Percentiles rank a stretch among this genome's conserved stretches.
These are phyloP conservation scores for Sporisorium graminicola DNA, from an alignment of 1,284 basidiomycete species.

Conservation along the genomic window DNA sequence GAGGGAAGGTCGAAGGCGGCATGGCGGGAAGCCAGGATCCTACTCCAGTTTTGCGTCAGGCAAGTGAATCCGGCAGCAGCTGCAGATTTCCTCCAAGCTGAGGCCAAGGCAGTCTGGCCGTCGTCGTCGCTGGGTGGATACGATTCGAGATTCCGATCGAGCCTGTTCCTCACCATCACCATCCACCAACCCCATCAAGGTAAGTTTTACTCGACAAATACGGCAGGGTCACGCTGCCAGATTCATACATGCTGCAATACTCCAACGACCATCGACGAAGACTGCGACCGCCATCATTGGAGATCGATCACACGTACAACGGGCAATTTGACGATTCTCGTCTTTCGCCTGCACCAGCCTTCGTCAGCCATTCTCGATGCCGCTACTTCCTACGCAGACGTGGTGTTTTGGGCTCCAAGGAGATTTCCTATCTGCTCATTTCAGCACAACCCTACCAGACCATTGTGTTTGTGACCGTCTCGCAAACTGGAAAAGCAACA, in stretches of 20 bases:
- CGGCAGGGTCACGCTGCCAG: conserved; percentile 25
- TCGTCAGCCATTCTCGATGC: background rate
- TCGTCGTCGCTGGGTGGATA: conserved; percentile 9
- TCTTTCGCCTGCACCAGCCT: background rate
- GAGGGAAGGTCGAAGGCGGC: too few relatives aligned
- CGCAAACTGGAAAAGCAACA: too few relatives aligned
- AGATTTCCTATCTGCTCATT: too few relatives aligned
- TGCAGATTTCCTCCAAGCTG: too few relatives aligned
- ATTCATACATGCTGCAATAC: background rate
- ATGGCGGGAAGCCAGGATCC: too few relatives aligned
- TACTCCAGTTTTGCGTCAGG: background rate
- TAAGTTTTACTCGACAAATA: conserved; percentile 29
- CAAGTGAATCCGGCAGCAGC: background rate
- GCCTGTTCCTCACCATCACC: conserved; percentile 42
- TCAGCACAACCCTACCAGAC: background rate
- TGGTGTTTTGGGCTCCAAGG: background rate
- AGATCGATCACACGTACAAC: background rate
- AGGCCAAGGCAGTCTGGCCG: background rate
- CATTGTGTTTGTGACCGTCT: too few relatives aligned
- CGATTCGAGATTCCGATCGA: conserved; percentile 21
- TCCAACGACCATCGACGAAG: background rate
- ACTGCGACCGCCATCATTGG: background rate
- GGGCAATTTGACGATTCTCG: background rate
- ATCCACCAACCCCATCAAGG: conserved; percentile 48
- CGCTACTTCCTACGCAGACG: background rate